These are phyloP conservation scores for Aspergillus asperescens DNA, from an alignment of 495 filamentous ascomycete genomes.

Conservation along the genomic window DNA sequence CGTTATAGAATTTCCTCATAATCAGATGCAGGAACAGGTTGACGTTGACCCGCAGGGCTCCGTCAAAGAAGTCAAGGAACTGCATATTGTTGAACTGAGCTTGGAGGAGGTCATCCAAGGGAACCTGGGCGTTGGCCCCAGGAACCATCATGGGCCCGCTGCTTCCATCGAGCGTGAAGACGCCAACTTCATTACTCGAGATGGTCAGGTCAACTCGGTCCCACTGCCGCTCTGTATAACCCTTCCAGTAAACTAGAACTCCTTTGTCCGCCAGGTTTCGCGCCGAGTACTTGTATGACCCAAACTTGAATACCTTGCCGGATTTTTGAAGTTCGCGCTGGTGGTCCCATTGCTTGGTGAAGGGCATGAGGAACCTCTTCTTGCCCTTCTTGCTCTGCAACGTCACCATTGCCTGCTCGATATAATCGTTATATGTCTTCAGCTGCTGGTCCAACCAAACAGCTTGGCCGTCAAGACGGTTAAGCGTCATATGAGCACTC, in stretches of 20 bases:
- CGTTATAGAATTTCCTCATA: constrained; percentile 96
- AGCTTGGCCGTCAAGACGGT: constrained; percentile 84
- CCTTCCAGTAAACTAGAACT: constrained; percentile 82
- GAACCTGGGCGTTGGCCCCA: constrained; percentile 82
- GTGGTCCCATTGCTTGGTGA: constrained; percentile 98
- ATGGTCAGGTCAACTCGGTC: constrained; percentile 91
- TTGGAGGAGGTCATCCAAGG: constrained; percentile 90
- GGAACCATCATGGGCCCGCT: constrained; percentile 93
- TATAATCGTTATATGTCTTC: constrained; percentile 97
- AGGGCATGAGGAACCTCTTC: constrained; percentile 90
- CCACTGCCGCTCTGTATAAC: constrained; percentile 80
- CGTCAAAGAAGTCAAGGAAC: constrained; percentile 91
- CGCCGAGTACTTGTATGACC: constrained; percentile 93
- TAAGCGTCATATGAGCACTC: constrained; percentile 75
- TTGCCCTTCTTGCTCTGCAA: constrained; percentile 96
- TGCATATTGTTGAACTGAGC: constrained; percentile 95
- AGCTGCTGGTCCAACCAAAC: constrained; percentile 88
- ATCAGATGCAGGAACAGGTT: constrained; percentile 92
- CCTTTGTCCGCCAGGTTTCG: constrained; percentile 87
- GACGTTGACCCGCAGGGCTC: constrained; percentile 81
- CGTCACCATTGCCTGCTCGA: constrained; percentile 98
- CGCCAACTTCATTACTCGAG: constrained; percentile 86
- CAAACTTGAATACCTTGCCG: constrained; percentile 92
- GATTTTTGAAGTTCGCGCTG: constrained; percentile 87
- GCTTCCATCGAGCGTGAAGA: constrained; percentile 89